Conservation (phyloP, 768 basidiomycete genomes). For the Mycena sanguinolenta region DNA sequence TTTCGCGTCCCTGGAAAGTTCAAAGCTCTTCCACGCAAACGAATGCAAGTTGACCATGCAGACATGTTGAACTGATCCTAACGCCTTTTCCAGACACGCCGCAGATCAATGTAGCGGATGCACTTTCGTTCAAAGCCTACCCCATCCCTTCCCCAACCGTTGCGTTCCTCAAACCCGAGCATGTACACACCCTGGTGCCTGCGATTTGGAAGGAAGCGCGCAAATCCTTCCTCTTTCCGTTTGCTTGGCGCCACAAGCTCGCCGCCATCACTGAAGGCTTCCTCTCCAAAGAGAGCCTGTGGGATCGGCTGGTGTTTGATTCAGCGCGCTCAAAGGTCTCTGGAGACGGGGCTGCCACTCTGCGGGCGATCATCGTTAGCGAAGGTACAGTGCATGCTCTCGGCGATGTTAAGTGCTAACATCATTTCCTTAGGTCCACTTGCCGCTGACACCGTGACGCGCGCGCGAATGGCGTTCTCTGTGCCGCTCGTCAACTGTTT, state of each 20-base stretch:
- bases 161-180: conserved; percentile 77
- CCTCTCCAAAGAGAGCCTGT: conserved; percentile 82
- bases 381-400: conserved; percentile 65
- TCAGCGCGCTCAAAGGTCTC: conserved; percentile 71
- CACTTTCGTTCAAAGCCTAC: conserved; percentile 60
- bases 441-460: conserved; percentile 63
- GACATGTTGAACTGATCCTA: neutral
- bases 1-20: conserved; percentile 75
- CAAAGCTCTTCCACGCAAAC: conserved; percentile 62
- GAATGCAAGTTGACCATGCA: conserved; percentile 51
- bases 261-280: conserved; percentile 79
- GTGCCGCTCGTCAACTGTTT: conserved; percentile 79
- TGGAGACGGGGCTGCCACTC: conserved; percentile 69
- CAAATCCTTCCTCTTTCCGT: conserved; percentile 65
- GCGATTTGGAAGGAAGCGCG: conserved; percentile 68
- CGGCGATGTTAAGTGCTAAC: conserved; percentile 6
- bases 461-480: conserved; percentile 81
- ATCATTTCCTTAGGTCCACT: conserved; percentile 58
- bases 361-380: conserved; percentile 79
- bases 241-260: conserved; percentile 86
- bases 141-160: conserved; percentile 84
- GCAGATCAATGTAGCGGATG: conserved; percentile 58
- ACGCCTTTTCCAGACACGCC: conserved; percentile 35
- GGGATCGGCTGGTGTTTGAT: conserved; percentile 86
- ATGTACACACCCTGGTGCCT: conserved; percentile 67